Evolutionary conservation across 2,329 filamentous ascomycete species (phyloP).

Genomic region (Paecilomyces sp.): DNA sequence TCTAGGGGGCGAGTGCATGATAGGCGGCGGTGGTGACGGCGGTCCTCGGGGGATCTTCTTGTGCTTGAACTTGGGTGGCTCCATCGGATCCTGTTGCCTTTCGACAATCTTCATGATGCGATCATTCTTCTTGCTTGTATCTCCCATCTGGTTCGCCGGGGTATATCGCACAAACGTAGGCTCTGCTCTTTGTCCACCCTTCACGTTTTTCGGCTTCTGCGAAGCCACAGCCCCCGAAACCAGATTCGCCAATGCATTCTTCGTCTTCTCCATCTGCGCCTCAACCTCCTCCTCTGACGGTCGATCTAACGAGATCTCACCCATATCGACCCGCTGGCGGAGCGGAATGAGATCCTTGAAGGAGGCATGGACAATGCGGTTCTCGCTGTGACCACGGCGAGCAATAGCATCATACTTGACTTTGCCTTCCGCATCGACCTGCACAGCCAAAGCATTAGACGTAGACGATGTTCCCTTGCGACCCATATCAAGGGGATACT

Average conservation of each 20-base stretch:
- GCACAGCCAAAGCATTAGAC: conserved; percentile 84
- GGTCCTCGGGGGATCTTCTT: conserved; percentile 95
- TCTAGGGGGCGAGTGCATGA: conserved; percentile 89
- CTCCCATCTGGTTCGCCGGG: conserved; percentile 94
- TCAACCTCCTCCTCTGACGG: conserved; percentile 79
- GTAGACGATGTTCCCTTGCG: conserved; percentile 60
- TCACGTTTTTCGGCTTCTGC: conserved; percentile 94
- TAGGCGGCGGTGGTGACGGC: conserved; percentile 82
- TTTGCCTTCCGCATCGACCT: conserved; percentile 85
- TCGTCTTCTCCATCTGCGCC: conserved; percentile 79
- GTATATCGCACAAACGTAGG: conserved; percentile 94
- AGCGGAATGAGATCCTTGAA: conserved; percentile 97
- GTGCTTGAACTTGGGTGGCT: conserved; percentile 97
- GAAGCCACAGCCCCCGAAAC: conserved; percentile 81
- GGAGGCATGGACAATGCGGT: conserved; percentile 81
- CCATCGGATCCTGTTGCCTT: conserved; percentile 87
- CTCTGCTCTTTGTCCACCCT: conserved; percentile 69
- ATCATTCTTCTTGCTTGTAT: conserved; percentile 75
- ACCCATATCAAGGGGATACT: conserved; percentile 95
- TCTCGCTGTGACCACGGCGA: conserved; percentile 75
- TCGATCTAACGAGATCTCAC: conserved; percentile 78
- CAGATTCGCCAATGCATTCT: conserved; percentile 72
- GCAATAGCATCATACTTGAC: conserved; percentile 97
- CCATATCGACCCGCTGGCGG: conserved; percentile 84
- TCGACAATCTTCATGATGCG: conserved; percentile 98